Evolutionary conservation across 2,329 filamentous ascomycete species (phyloP).

Genomic region (Xylariaceae sp.): DNA sequence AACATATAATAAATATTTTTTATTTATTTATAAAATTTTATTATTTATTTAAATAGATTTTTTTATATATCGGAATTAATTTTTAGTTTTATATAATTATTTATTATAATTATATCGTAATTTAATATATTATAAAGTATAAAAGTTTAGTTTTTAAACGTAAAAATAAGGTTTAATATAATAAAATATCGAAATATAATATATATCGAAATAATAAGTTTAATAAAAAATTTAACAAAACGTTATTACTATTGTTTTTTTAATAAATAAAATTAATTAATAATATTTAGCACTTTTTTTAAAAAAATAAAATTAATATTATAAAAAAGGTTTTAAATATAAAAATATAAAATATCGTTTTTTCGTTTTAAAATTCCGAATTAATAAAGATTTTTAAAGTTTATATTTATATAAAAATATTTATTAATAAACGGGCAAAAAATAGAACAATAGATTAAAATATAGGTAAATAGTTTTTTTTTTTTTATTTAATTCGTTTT

Average conservation of each 20-base stretch:
- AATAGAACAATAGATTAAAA: not conserved
- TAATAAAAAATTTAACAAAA: no score
- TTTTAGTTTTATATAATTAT: not conserved
- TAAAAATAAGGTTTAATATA: no score
- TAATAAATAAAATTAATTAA: not conserved
- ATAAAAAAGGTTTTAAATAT: not conserved
- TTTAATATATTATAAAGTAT: not conserved
- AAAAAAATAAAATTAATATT: not conserved
- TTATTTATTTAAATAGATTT: not conserved
- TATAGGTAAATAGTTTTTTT: not conserved
- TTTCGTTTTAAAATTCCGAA: not conserved
- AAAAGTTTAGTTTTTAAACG: not conserved
- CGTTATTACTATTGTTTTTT: not conserved
- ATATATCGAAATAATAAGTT: no score
- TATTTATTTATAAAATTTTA: not conserved
- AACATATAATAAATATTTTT: not conserved
- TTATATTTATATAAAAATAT: not conserved
- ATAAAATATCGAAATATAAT: no score
- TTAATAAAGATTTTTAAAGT: not conserved
- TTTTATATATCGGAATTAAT: not conserved
- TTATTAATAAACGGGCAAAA: not conserved
- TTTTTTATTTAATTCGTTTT: no score
- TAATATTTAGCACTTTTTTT: not conserved
- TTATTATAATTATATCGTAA: not conserved
- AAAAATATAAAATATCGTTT: not conserved